Conservation (phyloP, 192 early-diverging fungal genomes). For the Gaertneriomyces sp. region DNA sequence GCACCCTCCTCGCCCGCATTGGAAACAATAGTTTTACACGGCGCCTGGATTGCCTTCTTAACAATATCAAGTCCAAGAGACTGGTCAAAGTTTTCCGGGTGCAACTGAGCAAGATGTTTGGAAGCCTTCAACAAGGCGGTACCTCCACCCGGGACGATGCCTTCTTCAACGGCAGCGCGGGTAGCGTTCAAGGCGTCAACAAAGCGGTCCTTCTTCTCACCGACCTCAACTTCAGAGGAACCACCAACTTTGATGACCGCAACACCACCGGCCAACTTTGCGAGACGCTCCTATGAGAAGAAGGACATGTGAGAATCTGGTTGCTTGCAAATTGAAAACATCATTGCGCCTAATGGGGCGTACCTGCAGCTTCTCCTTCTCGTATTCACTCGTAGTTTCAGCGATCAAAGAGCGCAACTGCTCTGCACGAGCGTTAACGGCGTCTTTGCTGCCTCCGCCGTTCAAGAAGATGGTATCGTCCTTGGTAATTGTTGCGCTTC, state of each 20-base stretch:
- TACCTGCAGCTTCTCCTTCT: constrained; percentile 95
- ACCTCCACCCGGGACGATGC: constrained; percentile 98
- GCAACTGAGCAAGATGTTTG: constrained; percentile 73
- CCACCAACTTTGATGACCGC: constrained; percentile 99
- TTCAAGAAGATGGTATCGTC: constrained; percentile 99
- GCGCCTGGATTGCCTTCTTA: constrained; percentile 87
- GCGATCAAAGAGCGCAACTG: constrained; percentile 92
- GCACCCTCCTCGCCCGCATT: constrained; percentile 98
- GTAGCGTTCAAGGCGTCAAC: constrained; percentile 98
- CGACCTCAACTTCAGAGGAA: constrained; percentile 96
- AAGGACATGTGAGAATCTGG: too few relatives aligned
- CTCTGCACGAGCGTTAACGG: constrained; percentile 89
- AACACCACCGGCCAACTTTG: constrained; percentile 96
- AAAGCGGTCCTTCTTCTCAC: constrained; percentile 99
- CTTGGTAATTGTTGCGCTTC: constrained; percentile 90
- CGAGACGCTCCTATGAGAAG: constrained; percentile 74
- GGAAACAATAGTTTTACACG: constrained; percentile 90
- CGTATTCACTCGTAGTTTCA: constrained; percentile 89
- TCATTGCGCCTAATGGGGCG: too few relatives aligned
- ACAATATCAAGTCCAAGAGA: constrained; percentile 97
- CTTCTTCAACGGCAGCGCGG: constrained; percentile 98
- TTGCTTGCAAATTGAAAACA: too few relatives aligned
- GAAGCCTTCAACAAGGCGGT: constrained; percentile 93
- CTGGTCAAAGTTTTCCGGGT: constrained; percentile 99
- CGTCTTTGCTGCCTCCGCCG: constrained; percentile 87